These are phyloP conservation scores for Debaryomyces psychrophilus DNA, from an alignment of 1,139 yeast species.

Conservation along the genomic window DNA sequence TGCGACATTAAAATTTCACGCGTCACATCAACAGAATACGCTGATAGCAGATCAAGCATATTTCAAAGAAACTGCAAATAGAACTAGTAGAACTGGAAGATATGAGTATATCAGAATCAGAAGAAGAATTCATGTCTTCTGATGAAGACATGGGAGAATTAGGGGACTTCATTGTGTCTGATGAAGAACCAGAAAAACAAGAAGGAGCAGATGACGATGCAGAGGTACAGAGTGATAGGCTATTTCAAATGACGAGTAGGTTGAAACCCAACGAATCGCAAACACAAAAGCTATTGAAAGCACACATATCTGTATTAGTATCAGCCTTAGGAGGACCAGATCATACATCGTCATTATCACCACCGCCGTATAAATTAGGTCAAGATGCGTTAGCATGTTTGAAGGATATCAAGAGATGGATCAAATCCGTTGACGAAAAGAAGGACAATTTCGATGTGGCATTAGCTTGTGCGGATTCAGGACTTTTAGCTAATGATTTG, in stretches of 20 bases:
- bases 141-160: conserved; percentile 21
- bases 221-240: conserved; percentile 28
- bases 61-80: background rate
- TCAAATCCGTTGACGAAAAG: conserved; percentile 77
- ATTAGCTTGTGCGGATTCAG: conserved; percentile 81
- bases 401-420: conserved; percentile 87
- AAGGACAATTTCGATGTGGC: conserved; percentile 78
- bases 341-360: conserved; percentile 44
- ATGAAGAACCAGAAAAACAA: conserved; percentile 20
- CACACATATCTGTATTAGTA: conserved; percentile 71
- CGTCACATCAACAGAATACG: background rate
- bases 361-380: conserved; percentile 73
- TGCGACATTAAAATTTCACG: conserved; percentile 8
- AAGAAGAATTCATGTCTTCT: conserved; percentile 15
- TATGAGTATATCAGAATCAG: conserved; percentile 14
- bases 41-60: background rate
- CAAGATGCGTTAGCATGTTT: conserved; percentile 90
- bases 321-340: conserved; percentile 86
- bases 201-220: conserved; percentile 21
- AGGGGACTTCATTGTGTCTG: conserved; percentile 27
- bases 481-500: conserved; percentile 72
- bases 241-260: conserved; percentile 30
- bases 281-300: conserved; percentile 54
- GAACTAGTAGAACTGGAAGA: background rate
- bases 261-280: conserved; percentile 42